A percentile compares a stretch with the other conserved stretches of the same genome.
Conservation (phyloP, 768 basidiomycete genomes). For the Serendipita sp. region DNA sequence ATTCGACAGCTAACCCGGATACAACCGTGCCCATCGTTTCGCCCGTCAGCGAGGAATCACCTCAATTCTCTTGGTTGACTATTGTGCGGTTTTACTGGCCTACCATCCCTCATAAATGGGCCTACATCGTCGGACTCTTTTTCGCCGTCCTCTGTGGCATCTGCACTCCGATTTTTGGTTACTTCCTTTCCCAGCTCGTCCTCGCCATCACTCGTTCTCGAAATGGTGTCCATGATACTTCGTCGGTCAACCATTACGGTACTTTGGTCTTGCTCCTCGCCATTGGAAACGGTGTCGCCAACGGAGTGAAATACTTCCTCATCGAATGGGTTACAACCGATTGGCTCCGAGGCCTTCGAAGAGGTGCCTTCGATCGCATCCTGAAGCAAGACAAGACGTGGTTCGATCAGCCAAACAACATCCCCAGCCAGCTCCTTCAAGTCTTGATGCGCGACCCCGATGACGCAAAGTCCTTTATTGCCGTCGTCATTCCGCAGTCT, state of each 20-base stretch:
- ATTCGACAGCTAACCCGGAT: neutral
- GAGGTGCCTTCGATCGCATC: slow-evolving; percentile 36
- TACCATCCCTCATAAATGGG: slow-evolving; percentile 54
- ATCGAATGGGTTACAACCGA: slow-evolving; percentile 59
- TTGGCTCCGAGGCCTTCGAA: slow-evolving; percentile 60
- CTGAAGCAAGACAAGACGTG: slow-evolving; percentile 71
- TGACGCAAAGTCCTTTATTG: slow-evolving; percentile 64
- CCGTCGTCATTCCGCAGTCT: slow-evolving; percentile 52
- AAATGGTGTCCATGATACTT: slow-evolving; percentile 40
- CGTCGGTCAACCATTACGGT: slow-evolving; percentile 51
- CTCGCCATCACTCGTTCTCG: slow-evolving; percentile 43
- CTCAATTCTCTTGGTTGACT: slow-evolving; percentile 23
- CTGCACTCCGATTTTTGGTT: slow-evolving; percentile 86
- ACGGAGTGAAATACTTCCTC: slow-evolving; percentile 61
- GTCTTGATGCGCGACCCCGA: slow-evolving; percentile 76
- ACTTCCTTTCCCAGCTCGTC: slow-evolving; percentile 65
- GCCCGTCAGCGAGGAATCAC: neutral
- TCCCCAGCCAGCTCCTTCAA: slow-evolving; percentile 47
- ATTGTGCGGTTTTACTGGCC: slow-evolving; percentile 46
- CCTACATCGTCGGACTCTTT: slow-evolving; percentile 53
- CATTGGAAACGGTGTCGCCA: slow-evolving; percentile 54
- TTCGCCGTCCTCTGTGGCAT: slow-evolving; percentile 60
- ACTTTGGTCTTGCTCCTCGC: slow-evolving; percentile 43
- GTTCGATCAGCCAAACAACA: slow-evolving; percentile 59
- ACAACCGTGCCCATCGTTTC: neutral